Evolutionary conservation across 2,329 filamentous ascomycete genomes (phyloP), one percentile per base, ranked within the genome.

Genomic region (Fusarium sp.): DNA sequence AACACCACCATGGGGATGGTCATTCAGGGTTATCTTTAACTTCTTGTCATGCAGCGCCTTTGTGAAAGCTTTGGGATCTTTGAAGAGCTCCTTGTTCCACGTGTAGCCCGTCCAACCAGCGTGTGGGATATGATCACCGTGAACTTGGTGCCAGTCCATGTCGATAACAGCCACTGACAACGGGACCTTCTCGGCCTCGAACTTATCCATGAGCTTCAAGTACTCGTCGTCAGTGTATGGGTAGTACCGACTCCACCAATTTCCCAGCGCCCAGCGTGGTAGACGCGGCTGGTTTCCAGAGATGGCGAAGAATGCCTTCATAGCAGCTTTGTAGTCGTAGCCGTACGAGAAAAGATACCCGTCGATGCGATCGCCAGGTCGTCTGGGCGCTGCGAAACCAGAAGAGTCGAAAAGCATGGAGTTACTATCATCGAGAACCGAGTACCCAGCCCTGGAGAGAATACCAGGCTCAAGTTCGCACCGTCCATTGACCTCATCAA

Each of bases 161-260:
- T 90, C 88, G 5, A 90, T 75, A 1, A 89, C 86, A 3, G 83
- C 86, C 7, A 89, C 86, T 7, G 82, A 85, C 36, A 90, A 76
- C 0, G 88, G 88, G 8, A 90, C 82, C 0, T 79, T 74, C 23
- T 85, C 76, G 10, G 76, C 74, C 6, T 77, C 72, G 65, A 90
- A 89, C 48, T 80, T 79, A 54, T 88, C 84, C 79, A 90, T 85
- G 17, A 90, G 78, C 15, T 77, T 75, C 4, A 89, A 62, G 68
- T 89, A 90, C 65, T 87, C 85, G 3, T 83, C 77, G 26, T 82
- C 80, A 1, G 77, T 79, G 70, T 89, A 90, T 3, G 81, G 81
- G 69, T 89, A 83, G 73, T 89, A 90, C 9, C 88, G 80, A 45
- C 83, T 87, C 88, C 88, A 90, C 88, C 88, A 90, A 65, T 89